These are phyloP conservation scores for Hippophae tibetana DNA, from an alignment of 306 rosid species.

Conservation along the genomic window DNA sequence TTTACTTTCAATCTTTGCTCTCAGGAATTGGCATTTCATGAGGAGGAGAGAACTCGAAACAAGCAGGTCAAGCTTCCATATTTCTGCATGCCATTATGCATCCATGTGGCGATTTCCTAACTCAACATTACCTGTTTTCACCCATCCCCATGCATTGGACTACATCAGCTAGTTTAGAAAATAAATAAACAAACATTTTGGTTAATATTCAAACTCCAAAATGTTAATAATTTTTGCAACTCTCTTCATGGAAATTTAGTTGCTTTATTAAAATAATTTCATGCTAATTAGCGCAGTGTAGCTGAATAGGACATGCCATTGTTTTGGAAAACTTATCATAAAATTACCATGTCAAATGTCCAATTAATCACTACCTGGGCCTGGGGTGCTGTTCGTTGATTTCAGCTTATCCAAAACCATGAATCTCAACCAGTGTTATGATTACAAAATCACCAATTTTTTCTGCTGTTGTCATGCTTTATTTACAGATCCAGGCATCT, in stretches of 20 bases:
- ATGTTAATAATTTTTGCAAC: too few relatives aligned
- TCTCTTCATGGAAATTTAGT: not conserved
- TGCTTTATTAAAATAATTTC: not conserved
- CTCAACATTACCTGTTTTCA: not conserved
- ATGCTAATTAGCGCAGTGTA: not conserved
- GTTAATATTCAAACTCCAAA: too few relatives aligned
- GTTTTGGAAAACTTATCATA: not conserved
- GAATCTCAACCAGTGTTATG: constrained; percentile 1
- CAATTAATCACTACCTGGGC: not conserved
- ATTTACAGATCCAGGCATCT: constrained; percentile 43
- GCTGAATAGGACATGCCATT: too few relatives aligned
- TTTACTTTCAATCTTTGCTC: constrained; percentile 20
- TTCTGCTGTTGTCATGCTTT: constrained; percentile 13
- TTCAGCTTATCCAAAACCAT: not conserved
- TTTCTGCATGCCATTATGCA: not conserved
- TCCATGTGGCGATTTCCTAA: not conserved
- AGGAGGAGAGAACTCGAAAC: constrained; percentile 86
- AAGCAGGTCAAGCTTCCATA: constrained; percentile 60
- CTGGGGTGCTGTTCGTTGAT: not conserved
- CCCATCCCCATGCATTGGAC: not conserved
- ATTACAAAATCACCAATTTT: constrained; percentile 2
- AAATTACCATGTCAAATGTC: not conserved
- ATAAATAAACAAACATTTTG: too few relatives aligned
- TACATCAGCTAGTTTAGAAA: too few relatives aligned
- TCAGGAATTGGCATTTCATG: constrained; percentile 87